These are phyloP conservation scores for Clonostachys rhizophaga DNA, from an alignment of 2,329 filamentous ascomycete genomes.

Conservation along the genomic window DNA sequence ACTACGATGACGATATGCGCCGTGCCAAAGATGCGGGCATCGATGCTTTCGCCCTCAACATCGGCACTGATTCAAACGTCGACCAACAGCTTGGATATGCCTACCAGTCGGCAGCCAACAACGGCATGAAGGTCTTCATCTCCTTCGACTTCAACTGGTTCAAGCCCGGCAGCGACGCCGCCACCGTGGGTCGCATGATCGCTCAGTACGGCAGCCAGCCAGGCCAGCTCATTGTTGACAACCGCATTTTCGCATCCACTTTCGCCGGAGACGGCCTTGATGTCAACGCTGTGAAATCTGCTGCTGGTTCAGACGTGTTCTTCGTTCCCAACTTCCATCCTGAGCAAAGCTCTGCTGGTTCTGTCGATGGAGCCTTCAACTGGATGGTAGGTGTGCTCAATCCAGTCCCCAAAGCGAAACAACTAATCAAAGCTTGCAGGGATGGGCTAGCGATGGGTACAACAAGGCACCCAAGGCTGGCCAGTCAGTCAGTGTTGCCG, in stretches of 20 bases:
- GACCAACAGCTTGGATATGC: constrained; percentile 41
- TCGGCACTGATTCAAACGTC: constrained; percentile 35
- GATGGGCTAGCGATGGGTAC: constrained; percentile 36
- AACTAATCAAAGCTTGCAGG: constrained; percentile 4
- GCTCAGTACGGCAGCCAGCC: constrained; percentile 33
- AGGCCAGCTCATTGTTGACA: constrained; percentile 43
- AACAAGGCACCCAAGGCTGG: constrained; percentile 40
- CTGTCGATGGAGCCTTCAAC: constrained; percentile 39
- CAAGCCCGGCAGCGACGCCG: constrained; percentile 20
- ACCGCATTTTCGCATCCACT: constrained; percentile 46
- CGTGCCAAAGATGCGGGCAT: constrained; percentile 35
- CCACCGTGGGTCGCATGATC: constrained; percentile 36
- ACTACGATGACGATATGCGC: constrained; percentile 42
- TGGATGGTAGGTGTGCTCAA: constrained; percentile 24
- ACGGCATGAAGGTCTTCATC: constrained; percentile 48
- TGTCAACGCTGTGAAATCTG: constrained; percentile 28
- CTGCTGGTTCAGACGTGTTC: constrained; percentile 36
- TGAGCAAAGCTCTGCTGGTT: constrained; percentile 21
- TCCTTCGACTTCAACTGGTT: constrained; percentile 54
- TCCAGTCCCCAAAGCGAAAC: too few relatives aligned
- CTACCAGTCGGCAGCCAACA: constrained; percentile 40
- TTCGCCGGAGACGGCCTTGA: constrained; percentile 44
- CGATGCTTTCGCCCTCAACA: constrained; percentile 45
- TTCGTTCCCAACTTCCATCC: constrained; percentile 47
- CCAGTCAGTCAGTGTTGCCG: constrained; percentile 30